Evolutionary conservation across 495 filamentous ascomycete species (phyloP).

Genomic region (Acidomyces sp.): DNA sequence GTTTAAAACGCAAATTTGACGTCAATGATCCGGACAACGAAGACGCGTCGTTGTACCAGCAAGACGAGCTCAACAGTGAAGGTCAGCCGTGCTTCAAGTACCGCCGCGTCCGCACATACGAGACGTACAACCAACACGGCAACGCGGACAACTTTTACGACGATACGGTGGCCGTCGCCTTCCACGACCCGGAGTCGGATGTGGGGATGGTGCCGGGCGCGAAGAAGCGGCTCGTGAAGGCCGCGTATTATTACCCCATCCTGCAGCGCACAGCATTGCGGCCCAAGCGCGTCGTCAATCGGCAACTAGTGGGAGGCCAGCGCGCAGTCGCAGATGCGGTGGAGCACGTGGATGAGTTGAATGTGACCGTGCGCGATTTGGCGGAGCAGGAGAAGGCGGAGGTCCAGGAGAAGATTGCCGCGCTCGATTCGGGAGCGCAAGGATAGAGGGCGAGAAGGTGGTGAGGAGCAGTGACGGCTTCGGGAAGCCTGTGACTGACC

Average conservation of each 20-base stretch:
- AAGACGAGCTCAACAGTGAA: conserved; percentile 29
- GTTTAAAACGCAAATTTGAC: conserved; percentile 62
- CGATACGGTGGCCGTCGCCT: conserved; percentile 43
- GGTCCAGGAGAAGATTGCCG: conserved; percentile 6
- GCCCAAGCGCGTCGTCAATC: conserved; percentile 43
- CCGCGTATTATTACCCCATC: conserved; percentile 84
- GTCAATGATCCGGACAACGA: conserved; percentile 55
- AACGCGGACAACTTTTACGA: conserved; percentile 39
- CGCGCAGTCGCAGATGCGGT: conserved; percentile 34
- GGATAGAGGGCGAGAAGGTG: no score
- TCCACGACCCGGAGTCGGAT: conserved; percentile 51
- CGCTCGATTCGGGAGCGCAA: conserved; percentile 15
- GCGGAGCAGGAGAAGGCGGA: conserved; percentile 34
- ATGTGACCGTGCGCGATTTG: conserved; percentile 41
- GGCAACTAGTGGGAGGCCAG: no score
- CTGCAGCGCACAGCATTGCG: conserved; percentile 52
- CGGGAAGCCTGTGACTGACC: no score
- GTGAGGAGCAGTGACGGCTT: no score
- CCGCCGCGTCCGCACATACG: conserved; percentile 68
- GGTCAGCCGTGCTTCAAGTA: conserved; percentile 50
- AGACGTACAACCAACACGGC: conserved; percentile 57
- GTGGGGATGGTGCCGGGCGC: conserved; percentile 29
- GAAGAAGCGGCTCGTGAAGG: conserved; percentile 41
- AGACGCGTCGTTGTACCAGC: conserved; percentile 51
- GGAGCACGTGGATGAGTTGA: conserved; percentile 39